Base-by-base conservation (phyloP, 192 early-diverging fungal species). In the Coemansia sp. region DNA sequence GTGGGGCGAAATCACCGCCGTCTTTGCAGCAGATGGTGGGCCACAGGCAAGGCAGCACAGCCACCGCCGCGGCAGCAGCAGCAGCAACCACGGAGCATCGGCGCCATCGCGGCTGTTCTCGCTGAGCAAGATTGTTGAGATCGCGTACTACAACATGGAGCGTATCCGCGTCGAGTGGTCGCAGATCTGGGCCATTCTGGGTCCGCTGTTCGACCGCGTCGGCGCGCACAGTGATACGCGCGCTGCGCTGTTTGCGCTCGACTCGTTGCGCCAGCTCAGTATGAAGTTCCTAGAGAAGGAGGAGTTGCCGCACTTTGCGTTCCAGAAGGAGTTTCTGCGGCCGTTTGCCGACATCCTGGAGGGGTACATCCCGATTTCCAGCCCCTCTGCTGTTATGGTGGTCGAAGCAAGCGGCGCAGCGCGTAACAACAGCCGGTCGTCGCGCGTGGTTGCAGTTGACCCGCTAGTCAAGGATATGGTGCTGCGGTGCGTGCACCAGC, bases 211-310 rank as follows among this genome's bases (percentile, higher is more conserved):
- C 70, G 91, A 96, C 71, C 87, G 85, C 25, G 91, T 95, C 17
- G 95, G 90, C 5, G 90, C 89, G 43, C 89, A 96, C 59, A 86
- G 90, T n/a, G 91, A 92, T 69, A 81, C 85, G n/a, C 83, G 86
- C 2, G 89, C 96, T 9, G 89, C 91, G 13, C 87, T 91, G 35
- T 95, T 96, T 87, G 94, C 93, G 6, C 72, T 97, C 40, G 95
- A 97, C 73, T 91, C 91, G 19, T 75, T 97, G 60, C 89, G 94
- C 14, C 95, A 97, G 76, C 81, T 97, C 11, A 85, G 89, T 59
- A 93, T 93, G 88, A 93, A 95, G 76, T 95, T 97, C 59, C 82
- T 97, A 76, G 94, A 94, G 62, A 89, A 95, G 62, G 95, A 97
- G 79, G 95, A 97, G 83, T 75, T 97, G 56, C 89, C 90, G 13